Base-by-base conservation (phyloP, 2,329 filamentous ascomycete species). In the Ophiostoma novo-ulmi region DNA sequence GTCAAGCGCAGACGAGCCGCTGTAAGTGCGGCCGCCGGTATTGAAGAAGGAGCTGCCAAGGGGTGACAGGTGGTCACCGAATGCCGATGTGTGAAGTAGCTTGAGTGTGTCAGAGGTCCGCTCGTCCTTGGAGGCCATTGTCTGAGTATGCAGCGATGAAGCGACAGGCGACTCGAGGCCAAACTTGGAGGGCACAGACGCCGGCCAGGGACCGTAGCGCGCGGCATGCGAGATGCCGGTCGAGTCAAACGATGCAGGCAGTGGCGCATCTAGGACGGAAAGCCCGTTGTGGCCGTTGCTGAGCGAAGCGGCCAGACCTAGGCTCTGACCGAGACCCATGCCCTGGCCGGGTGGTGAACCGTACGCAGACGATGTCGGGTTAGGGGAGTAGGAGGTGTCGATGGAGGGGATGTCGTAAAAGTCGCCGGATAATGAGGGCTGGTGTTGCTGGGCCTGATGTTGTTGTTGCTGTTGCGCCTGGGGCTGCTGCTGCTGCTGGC, bases 191-290 rank as follows among this genome's bases (percentile, higher is more conserved):
- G 95, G 95, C 13, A 98, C 91, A 0, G 94, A 98, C 0, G 94
- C 92, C 8, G 94, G 94, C 80, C 96, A 93, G 0, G 94, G 93
- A 0, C 92, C 95, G 78, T 94, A 93, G 72, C 93, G 88, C 22
- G 94, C 94, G 73, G 93, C 93, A 78, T 94, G 92, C 13, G 94
- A 97, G 69, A 97, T 92, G 68, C 94, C 94, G 77, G 97, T 95
- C 76, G 93, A 97, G 80, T 98, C 95, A 78, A 98, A 97, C 0
- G 94, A 98, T 10, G 94, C 92, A 1, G 95, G 95, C 10, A 98
- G 86, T 20, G 93, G 93, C 2, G 93, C 95, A 81, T 98, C 94
- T 73, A 97, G 86, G 17, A 96, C 92, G n/a, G 92, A 95, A n/a
- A 97, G 79, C 2, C 86, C 87, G 75, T 88, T 89, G 69, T 88